These are phyloP conservation scores for Pythium brassicae DNA, from an alignment of 352 stramenopile genomes.

Conservation along the genomic window DNA sequence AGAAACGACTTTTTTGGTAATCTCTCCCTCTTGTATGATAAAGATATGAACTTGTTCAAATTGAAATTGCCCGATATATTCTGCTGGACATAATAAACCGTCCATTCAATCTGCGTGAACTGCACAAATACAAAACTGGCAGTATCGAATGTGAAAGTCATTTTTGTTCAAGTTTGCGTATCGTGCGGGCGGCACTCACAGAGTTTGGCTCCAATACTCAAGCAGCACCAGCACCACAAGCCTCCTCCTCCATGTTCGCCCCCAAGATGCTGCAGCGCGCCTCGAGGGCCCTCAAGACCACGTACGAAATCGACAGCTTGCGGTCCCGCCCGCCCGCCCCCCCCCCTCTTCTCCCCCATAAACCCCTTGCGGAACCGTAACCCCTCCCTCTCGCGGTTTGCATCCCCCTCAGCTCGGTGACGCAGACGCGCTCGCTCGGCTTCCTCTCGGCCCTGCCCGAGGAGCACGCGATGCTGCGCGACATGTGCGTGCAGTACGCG, in stretches of 20 bases:
- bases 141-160: neutral
- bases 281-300: conserved; percentile 6
- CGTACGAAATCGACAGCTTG: too few species aligned
- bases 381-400: neutral
- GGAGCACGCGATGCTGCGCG: conserved; percentile 95
- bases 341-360: neutral
- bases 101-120: too few species aligned
- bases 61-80: too few species aligned
- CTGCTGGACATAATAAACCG: too few species aligned
- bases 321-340: too few species aligned
- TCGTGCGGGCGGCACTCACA: neutral
- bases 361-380: neutral
- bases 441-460: conserved; percentile 83
- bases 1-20: too few species aligned
- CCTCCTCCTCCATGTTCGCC: conserved; percentile 3
- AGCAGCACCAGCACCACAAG: neutral
- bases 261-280: conserved; percentile 15
- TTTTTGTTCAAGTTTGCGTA: neutral
- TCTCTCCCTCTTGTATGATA: too few species aligned
- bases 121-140: too few species aligned
- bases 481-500: conserved; percentile 95
- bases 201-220: neutral
- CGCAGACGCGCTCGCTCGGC: conserved; percentile 41
- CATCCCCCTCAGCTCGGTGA: neutral
- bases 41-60: too few species aligned